A percentile compares a stretch with the other conserved stretches of the same genome.
Evolutionary conservation across 306 rosid genomes (phyloP).

Genomic region (Acacia crassicarpa): DNA sequence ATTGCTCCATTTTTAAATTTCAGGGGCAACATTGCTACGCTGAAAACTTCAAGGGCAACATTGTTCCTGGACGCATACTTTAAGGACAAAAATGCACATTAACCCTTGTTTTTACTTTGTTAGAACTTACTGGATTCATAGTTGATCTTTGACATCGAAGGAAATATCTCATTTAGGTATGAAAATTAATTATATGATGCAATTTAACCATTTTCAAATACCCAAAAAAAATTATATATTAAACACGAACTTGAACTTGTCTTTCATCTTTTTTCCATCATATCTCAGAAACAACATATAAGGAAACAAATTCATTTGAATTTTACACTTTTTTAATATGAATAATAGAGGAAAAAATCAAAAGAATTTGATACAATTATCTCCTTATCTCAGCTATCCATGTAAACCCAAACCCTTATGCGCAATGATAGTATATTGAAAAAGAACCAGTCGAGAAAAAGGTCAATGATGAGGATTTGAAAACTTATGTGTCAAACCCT

Average conservation of each 20-base stretch:
- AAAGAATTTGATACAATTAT: slow-evolving; percentile 32
- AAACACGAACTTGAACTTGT: not conserved
- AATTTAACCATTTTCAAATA: no score
- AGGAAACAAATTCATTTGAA: not conserved
- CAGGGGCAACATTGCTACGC: no score
- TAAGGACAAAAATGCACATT: no score
- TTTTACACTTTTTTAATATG: not conserved
- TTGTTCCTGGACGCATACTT: no score
- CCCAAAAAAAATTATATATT: not conserved
- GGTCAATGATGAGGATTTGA: slow-evolving; percentile 32
- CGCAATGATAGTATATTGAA: not conserved
- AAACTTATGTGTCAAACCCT: slow-evolving; percentile 62
- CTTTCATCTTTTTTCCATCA: not conserved
- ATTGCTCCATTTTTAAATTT: no score
- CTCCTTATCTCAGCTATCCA: slow-evolving; percentile 24
- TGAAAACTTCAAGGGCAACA: no score
- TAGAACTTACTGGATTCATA: no score
- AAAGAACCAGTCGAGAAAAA: not conserved
- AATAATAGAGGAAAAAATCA: slow-evolving; percentile 6
- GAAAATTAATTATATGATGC: not conserved
- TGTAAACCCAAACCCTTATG: not conserved
- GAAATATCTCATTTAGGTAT: no score
- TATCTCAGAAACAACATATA: not conserved
- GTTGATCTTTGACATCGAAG: not conserved
- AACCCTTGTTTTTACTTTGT: no score